phyloP scores from a whole-genome alignment of 352 stramenopile species.

The Elongisporangium undulatum region DNA sequence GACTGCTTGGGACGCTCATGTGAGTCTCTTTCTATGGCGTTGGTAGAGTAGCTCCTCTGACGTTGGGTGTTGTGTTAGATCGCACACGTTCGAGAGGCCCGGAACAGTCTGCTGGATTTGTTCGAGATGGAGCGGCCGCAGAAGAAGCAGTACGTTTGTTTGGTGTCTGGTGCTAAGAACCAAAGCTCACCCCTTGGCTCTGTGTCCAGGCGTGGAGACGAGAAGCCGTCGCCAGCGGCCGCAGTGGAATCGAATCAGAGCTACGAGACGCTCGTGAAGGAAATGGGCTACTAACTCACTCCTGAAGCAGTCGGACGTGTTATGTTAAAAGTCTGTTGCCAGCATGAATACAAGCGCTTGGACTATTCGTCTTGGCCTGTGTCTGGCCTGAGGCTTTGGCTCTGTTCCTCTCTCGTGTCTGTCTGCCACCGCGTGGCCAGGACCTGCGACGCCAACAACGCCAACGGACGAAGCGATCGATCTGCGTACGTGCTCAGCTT shows the following conservation, averaged over 20 bases:
- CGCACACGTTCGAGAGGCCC: conserved; percentile 34
- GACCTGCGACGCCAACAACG: no score
- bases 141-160: conserved; percentile 48
- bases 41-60: neutral
- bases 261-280: conserved; percentile 72
- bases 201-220: conserved; percentile 1
- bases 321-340: neutral
- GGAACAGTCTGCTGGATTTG: conserved; percentile 60
- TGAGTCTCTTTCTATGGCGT: conserved; percentile 14
- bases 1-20: conserved; percentile 74
- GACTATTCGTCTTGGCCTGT: neutral
- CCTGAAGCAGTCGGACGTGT: no score
- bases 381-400: no score
- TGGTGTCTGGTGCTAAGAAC: neutral
- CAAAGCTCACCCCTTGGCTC: neutral
- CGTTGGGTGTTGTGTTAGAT: conserved; percentile 27
- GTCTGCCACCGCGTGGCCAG: no score
- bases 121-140: conserved; percentile 55
- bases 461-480: neutral
- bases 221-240: neutral
- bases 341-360: neutral
- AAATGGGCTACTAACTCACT: conserved; percentile 60
- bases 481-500: neutral
- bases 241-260: conserved; percentile 10
- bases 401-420: neutral